Evolutionary conservation across 2,329 filamentous ascomycete species (phyloP).

Genomic region (Ceratocystis albifundus): DNA sequence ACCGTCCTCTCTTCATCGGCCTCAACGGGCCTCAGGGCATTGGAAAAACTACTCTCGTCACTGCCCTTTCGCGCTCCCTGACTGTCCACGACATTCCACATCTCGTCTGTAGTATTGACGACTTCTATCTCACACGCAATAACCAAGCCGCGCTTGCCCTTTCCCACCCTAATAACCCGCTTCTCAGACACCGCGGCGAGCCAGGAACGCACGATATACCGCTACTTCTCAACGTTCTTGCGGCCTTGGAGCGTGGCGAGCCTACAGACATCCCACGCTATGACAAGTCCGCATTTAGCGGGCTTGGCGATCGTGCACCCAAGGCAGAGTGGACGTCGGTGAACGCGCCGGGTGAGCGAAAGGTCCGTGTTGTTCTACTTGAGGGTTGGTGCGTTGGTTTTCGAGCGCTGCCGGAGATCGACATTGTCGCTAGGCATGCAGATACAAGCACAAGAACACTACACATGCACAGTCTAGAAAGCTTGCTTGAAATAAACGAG

Average conservation of each 20-base stretch:
- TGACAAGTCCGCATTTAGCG: conserved; percentile 68
- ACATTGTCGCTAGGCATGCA: conserved; percentile 42
- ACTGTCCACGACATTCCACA: conserved; percentile 43
- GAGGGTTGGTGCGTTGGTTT: conserved; percentile 92
- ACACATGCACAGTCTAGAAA: conserved; percentile 37
- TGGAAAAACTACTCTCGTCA: conserved; percentile 81
- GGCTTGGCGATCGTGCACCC: conserved; percentile 63
- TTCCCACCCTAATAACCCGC: conserved; percentile 55
- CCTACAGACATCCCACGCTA: conserved; percentile 58
- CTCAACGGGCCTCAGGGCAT: conserved; percentile 86
- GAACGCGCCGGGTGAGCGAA: conserved; percentile 39
- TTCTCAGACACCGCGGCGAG: conserved; percentile 73
- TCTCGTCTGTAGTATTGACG: conserved; percentile 71
- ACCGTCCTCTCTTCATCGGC: conserved; percentile 67
- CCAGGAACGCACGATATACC: conserved; percentile 70
- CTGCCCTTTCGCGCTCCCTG: conserved; percentile 51
- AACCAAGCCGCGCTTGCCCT: conserved; percentile 55
- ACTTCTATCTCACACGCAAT: conserved; percentile 69
- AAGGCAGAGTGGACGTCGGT: conserved; percentile 49
- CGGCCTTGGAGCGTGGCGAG: conserved; percentile 47
- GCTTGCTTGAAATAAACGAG: conserved; percentile 42
- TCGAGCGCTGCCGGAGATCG: conserved; percentile 45
- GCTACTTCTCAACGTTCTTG: conserved; percentile 34
- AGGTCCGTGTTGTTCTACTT: conserved; percentile 59
- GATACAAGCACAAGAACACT: conserved; percentile 38